Percentiles rank a stretch among this genome's conserved stretches.
These are phyloP conservation scores for Maudiozyma saulgeensis DNA, from an alignment of 805 yeast species.

Conservation along the genomic window DNA sequence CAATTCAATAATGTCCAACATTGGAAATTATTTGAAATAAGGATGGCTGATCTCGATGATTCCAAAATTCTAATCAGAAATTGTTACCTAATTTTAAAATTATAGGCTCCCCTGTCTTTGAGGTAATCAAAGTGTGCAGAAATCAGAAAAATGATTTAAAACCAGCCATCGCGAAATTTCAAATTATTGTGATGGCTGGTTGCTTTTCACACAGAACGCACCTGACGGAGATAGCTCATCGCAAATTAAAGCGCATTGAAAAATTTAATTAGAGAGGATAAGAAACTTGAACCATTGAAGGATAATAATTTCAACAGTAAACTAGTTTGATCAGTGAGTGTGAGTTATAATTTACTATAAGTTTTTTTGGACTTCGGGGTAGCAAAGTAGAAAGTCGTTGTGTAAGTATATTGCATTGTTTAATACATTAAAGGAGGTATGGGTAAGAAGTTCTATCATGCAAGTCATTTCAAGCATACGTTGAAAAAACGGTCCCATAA, in stretches of 20 bases:
- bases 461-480: slow-evolving; percentile 6
- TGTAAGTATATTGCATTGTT: not conserved
- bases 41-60: not conserved
- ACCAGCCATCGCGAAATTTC: not conserved
- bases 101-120: too few relatives aligned
- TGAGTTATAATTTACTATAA: too few relatives aligned
- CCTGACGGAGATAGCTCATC: slow-evolving; percentile 1
- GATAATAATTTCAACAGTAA: not conserved
- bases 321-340: too few relatives aligned
- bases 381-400: not conserved
- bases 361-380: not conserved
- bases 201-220: not conserved
- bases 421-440: not conserved
- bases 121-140: too few relatives aligned
- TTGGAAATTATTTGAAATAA: not conserved
- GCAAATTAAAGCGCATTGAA: not conserved
- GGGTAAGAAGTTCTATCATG: slow-evolving; percentile 11
- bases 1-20: too few relatives aligned
- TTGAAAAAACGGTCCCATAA: slow-evolving; percentile 6
- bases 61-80: not conserved
- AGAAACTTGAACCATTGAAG: not conserved
- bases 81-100: too few relatives aligned
- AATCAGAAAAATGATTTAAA: not conserved
- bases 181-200: not conserved
- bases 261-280: not conserved